Evolutionary conservation across 495 filamentous ascomycete species (phyloP).

Genomic region (Xylaria cubensis): DNA sequence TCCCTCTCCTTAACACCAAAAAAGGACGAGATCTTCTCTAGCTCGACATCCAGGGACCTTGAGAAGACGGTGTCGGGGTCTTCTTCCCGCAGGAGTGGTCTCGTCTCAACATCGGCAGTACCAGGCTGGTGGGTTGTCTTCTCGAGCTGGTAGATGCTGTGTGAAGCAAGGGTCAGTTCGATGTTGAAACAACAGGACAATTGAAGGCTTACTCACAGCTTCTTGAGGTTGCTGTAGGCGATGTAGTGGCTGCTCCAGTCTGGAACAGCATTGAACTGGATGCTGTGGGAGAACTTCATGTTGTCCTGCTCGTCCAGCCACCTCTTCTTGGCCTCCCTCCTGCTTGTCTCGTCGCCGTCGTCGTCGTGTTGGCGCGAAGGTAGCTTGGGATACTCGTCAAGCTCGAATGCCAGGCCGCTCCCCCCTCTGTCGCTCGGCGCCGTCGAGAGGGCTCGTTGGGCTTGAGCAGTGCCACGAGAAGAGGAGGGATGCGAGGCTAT

Average conservation of each 20-base stretch:
- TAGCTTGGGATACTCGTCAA: constrained; percentile 37
- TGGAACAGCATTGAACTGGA: constrained; percentile 99
- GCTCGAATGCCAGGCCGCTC: constrained; percentile 48
- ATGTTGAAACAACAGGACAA: neutral
- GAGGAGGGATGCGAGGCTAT: constrained; percentile 48
- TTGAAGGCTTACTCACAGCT: constrained; percentile 77
- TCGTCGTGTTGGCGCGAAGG: constrained; percentile 22
- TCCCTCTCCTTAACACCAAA: constrained; percentile 87
- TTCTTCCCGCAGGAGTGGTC: constrained; percentile 74
- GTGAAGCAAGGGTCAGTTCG: constrained; percentile 19
- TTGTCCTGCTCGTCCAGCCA: constrained; percentile 72
- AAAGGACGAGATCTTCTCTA: constrained; percentile 93
- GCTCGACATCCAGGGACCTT: constrained; percentile 81
- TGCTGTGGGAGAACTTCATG: constrained; percentile 99
- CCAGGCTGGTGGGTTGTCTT: constrained; percentile 68
- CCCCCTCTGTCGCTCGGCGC: constrained; percentile 49
- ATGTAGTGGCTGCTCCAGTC: constrained; percentile 99
- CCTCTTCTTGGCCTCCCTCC: constrained; percentile 56
- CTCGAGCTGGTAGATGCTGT: constrained; percentile 89
- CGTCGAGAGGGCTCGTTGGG: constrained; percentile 32
- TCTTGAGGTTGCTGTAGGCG: constrained; percentile 97
- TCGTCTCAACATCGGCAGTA: constrained; percentile 75
- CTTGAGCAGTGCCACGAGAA: constrained; percentile 38
- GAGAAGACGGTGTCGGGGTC: constrained; percentile 82
- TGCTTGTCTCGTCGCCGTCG: constrained; percentile 33